These are phyloP conservation scores for Cetradonia linearis DNA, from an alignment of 495 filamentous ascomycete species.

Conservation along the genomic window DNA sequence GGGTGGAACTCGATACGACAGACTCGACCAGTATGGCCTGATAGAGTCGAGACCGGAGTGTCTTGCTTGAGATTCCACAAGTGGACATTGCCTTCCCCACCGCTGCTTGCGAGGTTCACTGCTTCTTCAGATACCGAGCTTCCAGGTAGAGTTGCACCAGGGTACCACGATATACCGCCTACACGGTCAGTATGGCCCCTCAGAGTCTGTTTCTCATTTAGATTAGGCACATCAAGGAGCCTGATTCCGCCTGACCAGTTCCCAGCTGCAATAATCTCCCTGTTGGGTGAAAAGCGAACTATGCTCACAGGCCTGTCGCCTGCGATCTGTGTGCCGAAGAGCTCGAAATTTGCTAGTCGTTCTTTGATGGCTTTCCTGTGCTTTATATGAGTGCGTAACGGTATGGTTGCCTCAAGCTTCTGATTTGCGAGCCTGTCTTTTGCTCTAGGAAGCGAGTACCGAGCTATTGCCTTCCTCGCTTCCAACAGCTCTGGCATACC, in stretches of 20 bases:
- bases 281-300: constrained; percentile 79
- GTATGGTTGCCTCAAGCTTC: constrained; percentile 68
- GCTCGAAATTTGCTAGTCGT: constrained; percentile 66
- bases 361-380: constrained; percentile 85
- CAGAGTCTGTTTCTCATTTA: constrained; percentile 62
- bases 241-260: constrained; percentile 87
- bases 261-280: constrained; percentile 73
- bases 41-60: constrained; percentile 70
- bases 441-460: constrained; percentile 75
- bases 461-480: constrained; percentile 71
- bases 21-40: constrained; percentile 78
- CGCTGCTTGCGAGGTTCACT: constrained; percentile 83
- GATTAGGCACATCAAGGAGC: constrained; percentile 69
- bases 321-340: constrained; percentile 86
- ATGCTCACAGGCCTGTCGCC: constrained; percentile 85
- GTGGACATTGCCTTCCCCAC: constrained; percentile 79
- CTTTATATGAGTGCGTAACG: constrained; percentile 78
- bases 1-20: constrained; percentile 92
- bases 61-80: constrained; percentile 83
- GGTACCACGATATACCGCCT: constrained; percentile 84
- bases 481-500: constrained; percentile 64
- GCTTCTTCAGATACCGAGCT: constrained; percentile 57
- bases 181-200: constrained; percentile 80
- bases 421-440: constrained; percentile 65
- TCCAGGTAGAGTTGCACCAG: constrained; percentile 63